Percentiles rank a stretch among this genome's conserved stretches.
Evolutionary conservation across 345 rosid species (phyloP).

Genomic region (Boechera divaricarpa): DNA sequence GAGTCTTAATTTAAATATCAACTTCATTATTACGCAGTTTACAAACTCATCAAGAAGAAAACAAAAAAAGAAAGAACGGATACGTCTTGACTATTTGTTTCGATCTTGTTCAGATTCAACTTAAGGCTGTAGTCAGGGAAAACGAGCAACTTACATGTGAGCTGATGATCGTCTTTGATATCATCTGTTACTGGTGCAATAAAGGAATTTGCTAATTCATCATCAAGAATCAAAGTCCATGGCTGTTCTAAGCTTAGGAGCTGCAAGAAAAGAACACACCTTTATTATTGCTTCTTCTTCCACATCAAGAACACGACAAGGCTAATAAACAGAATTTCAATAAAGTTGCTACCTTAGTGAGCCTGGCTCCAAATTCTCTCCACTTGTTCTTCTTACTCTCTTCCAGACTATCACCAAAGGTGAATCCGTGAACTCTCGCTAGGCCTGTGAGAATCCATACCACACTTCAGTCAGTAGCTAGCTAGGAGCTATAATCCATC

Average conservation of each 20-base stretch:
- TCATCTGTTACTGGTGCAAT: conserved; percentile 79
- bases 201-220: conserved; percentile 93
- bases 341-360: conserved; percentile 61
- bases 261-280: conserved; percentile 44
- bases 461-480: conserved; percentile 5
- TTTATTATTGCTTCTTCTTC: background rate
- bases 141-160: conserved; percentile 65
- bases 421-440: conserved; percentile 93
- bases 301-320: conserved; percentile 4
- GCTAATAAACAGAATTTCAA: background rate
- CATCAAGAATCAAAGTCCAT: conserved; percentile 84
- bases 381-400: conserved; percentile 69
- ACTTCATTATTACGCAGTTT: background rate
- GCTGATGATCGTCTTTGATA: conserved; percentile 84
- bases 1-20: background rate
- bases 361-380: conserved; percentile 71
- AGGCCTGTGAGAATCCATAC: conserved; percentile 59
- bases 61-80: background rate
- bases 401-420: conserved; percentile 91
- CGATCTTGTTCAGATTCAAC: background rate
- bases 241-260: conserved; percentile 69
- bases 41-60: background rate
- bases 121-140: background rate
- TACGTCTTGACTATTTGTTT: background rate
- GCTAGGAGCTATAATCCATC: background rate